Evolutionary conservation across 139 green algal genomes (phyloP), one percentile per base, ranked within the genome.

Genomic region (Closterium sp.): DNA sequence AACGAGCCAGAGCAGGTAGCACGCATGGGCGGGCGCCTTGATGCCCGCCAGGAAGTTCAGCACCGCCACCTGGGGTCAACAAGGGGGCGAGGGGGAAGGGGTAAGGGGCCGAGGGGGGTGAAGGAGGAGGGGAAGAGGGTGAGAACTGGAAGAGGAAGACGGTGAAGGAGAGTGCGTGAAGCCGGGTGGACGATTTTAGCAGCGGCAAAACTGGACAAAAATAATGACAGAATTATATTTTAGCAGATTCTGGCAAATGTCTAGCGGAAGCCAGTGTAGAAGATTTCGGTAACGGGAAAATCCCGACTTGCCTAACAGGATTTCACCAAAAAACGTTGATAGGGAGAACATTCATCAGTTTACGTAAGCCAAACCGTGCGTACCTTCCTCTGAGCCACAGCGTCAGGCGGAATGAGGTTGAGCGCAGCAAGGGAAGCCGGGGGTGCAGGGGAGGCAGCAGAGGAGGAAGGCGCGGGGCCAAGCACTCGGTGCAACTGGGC

Each of bases 41-140:
- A 90, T 3, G 22, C 86, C 94, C 0, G 93, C 95, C 31, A 96
- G 92, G 93, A 98, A 97, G 88, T 97, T 96, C 27, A 99, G 94
- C 70, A 98, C 28, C 5, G 96, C 97, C 34, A 98, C 88, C 92
- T 94, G 92, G 6, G 70, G 62, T 79, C 38, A 50, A 0, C 62
- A 13, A 27, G 9, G 17, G 19, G 62, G 62, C 17, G 62, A 24
- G 62, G 27, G 62, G 62, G 62, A 79, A 27, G 10, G 17, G 62
- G 4, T 22, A 62, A 7, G 42, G 42, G 62, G 62, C 13, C 0
- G 62, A 79, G 19, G 62, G 62, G 62, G 19, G 62, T 27, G 62
- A 24, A 79, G 62, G 62, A 24, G 19, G 27, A 13, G 62, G 27
- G 62, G 62, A 24, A 79, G 62, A 79, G 62, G 62, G 19, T 13